Conservation (phyloP, 2,329 filamentous ascomycete species). For the Colletotrichum spinosum region DNA sequence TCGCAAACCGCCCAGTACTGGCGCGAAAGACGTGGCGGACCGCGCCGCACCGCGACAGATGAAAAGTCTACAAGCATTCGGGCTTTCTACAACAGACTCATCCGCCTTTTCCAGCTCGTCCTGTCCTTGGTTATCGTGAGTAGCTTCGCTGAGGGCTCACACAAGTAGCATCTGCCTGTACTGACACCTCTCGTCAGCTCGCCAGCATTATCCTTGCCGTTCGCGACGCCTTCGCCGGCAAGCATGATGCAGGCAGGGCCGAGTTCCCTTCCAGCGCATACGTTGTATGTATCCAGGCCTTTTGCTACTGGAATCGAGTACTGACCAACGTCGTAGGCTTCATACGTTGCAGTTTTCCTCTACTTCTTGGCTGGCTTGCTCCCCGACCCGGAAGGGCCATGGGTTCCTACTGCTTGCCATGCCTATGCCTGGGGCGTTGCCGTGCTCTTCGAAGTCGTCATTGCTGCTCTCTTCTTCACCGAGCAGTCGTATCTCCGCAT, state of each 20-base stretch:
- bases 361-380: conserved; percentile 56
- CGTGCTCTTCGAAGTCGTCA: conserved; percentile 49
- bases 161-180: neutral
- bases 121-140: conserved; percentile 45
- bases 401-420: conserved; percentile 52
- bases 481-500: conserved; percentile 45
- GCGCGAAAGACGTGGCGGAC: conserved; percentile 44
- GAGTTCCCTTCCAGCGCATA: conserved; percentile 55
- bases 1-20: conserved; percentile 53
- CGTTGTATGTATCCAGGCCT: conserved; percentile 43
- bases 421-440: conserved; percentile 51
- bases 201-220: conserved; percentile 48
- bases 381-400: conserved; percentile 57
- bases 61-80: conserved; percentile 43
- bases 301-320: neutral
- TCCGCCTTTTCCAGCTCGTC: conserved; percentile 50
- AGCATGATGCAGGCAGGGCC: conserved; percentile 42
- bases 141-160: neutral
- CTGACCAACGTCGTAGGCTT: conserved; percentile 45
- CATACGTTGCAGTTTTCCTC: conserved; percentile 53
- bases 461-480: conserved; percentile 48
- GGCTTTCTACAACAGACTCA: conserved; percentile 46
- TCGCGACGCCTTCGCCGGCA: conserved; percentile 46
- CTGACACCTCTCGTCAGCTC: conserved; percentile 33
- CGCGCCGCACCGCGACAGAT: conserved; percentile 41